These are phyloP conservation scores for Colletotrichum filicis DNA, from an alignment of 2,329 filamentous ascomycete species.

Conservation along the genomic window DNA sequence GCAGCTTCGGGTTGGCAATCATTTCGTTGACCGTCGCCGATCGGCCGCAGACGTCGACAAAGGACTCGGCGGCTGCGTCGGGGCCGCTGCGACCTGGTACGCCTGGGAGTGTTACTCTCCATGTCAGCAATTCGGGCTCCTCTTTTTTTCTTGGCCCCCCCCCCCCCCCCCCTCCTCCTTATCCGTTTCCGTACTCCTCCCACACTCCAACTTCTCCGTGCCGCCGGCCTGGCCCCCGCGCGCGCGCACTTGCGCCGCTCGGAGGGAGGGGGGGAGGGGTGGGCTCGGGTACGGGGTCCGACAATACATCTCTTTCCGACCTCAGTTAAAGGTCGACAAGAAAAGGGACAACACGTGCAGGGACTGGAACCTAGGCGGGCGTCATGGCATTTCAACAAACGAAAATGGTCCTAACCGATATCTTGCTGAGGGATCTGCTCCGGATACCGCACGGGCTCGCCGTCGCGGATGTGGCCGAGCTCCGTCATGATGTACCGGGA, in stretches of 20 bases:
- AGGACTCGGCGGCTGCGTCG: constrained; percentile 40
- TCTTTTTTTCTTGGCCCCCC: background rate
- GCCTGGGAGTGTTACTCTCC: background rate
- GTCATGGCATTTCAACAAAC: background rate
- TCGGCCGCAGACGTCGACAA: constrained; percentile 45
- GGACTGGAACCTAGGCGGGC: background rate
- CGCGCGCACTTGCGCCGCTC: background rate
- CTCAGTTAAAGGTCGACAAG: no score
- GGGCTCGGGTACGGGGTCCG: background rate
- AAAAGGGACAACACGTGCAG: no score
- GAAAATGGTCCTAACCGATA: constrained; percentile 39
- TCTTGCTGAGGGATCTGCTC: constrained; percentile 47
- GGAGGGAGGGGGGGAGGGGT: no score
- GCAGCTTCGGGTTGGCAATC: constrained; percentile 42
- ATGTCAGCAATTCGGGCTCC: constrained; percentile 2
- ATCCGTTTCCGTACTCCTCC: background rate
- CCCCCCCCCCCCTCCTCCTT: background rate
- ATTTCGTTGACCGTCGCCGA: constrained; percentile 45
- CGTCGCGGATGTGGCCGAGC: constrained; percentile 50
- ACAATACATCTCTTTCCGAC: background rate
- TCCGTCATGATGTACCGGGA: constrained; percentile 54
- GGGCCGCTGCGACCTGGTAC: constrained; percentile 23
- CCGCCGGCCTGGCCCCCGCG: background rate
- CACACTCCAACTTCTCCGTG: background rate
- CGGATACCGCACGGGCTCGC: constrained; percentile 45